phyloP scores from a whole-genome alignment of 2,329 filamentous ascomycete genomes.

The Monascus ruber region DNA sequence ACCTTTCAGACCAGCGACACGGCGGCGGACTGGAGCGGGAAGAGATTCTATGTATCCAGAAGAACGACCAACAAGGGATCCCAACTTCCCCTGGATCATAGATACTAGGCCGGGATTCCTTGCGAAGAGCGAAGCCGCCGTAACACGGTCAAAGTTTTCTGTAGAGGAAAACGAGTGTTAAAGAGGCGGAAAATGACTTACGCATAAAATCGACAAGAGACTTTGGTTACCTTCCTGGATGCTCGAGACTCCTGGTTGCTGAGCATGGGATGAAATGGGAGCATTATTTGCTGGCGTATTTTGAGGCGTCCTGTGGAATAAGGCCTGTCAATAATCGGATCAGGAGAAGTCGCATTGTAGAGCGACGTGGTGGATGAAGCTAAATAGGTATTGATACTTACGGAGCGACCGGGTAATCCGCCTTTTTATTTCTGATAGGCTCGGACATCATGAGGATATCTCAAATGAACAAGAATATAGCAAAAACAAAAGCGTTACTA shows the following conservation, averaged over 20 bases:
- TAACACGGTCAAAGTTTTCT: conserved; percentile 85
- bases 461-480: neutral
- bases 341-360: neutral
- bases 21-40: conserved; percentile 75
- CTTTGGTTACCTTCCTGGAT: conserved; percentile 82
- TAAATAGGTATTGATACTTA: conserved; percentile 33
- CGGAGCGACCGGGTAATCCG: conserved; percentile 51
- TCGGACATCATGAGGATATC: conserved; percentile 47
- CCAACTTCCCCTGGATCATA: conserved; percentile 96
- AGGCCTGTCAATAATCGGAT: neutral
- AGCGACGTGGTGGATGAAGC: neutral
- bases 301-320: conserved; percentile 68
- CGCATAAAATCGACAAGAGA: conserved; percentile 2
- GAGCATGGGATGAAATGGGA: conserved; percentile 92
- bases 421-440: conserved; percentile 56
- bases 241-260: conserved; percentile 84
- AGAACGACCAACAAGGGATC: conserved; percentile 82
- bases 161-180: conserved; percentile 12
- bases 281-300: conserved; percentile 95
- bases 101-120: conserved; percentile 89
- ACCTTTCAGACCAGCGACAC: conserved; percentile 89
- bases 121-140: conserved; percentile 86
- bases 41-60: conserved; percentile 98
- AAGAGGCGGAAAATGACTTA: neutral
- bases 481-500: conserved; percentile 3